These are phyloP conservation scores for Cardamine chenopodiifolia DNA, from an alignment of 345 rosid species.

Conservation along the genomic window DNA sequence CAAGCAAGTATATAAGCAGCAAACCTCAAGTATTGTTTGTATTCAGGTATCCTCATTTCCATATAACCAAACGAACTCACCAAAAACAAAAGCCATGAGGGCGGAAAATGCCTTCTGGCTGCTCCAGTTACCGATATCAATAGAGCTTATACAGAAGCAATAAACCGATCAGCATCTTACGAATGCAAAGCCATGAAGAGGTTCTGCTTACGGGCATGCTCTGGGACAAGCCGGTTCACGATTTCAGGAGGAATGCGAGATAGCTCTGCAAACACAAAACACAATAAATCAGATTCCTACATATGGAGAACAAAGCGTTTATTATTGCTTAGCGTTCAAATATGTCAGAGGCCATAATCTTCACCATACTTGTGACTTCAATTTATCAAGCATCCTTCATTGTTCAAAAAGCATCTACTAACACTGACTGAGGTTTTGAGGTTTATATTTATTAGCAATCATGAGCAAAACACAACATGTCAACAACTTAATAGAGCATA, in stretches of 20 bases:
- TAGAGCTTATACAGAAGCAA: constrained; percentile 35
- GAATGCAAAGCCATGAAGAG: constrained; percentile 84
- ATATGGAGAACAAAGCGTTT: background rate
- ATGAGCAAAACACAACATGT: background rate
- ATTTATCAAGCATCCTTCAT: background rate
- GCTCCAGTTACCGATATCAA: constrained; percentile 6
- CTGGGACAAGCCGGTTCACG: constrained; percentile 73
- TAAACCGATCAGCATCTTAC: constrained; percentile 33
- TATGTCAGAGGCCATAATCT: background rate
- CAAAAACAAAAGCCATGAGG: constrained; percentile 29
- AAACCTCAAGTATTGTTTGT: constrained; percentile 35
- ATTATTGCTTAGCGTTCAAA: background rate
- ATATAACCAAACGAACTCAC: constrained; percentile 19
- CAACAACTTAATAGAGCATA: constrained; percentile 15
- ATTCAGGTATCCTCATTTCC: constrained; percentile 30
- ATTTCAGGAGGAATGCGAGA: constrained; percentile 70
- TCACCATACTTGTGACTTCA: background rate
- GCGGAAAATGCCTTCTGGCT: constrained; percentile 12
- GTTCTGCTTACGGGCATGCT: constrained; percentile 89
- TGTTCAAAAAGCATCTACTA: constrained; percentile 9
- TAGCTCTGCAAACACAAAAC: constrained; percentile 55
- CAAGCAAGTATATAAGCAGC: constrained; percentile 33
- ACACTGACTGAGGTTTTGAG: background rate
- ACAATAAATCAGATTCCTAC: background rate
- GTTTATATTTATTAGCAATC: background rate